Percentiles rank a stretch among this genome's conserved stretches.
phyloP scores from a whole-genome alignment of 148 eudicot species.

The Rhododendron henanense region DNA sequence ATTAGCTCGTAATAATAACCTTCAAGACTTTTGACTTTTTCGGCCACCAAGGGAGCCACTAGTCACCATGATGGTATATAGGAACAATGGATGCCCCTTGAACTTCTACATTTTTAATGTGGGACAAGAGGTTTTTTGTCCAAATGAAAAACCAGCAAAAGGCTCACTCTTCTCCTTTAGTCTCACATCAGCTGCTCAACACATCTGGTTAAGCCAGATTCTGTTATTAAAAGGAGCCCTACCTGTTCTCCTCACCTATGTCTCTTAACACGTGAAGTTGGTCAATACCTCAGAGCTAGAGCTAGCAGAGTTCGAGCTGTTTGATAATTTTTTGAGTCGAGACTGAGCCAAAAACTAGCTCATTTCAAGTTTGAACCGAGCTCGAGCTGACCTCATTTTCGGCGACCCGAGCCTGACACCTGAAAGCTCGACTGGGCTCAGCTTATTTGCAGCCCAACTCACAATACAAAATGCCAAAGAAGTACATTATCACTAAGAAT shows the following conservation, averaged over 20 bases:
- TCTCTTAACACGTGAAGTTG: neutral
- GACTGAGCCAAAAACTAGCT: neutral
- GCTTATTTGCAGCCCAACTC: neutral
- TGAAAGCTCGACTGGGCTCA: neutral
- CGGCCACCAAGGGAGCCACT: neutral
- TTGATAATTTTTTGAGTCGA: neutral
- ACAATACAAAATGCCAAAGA: neutral
- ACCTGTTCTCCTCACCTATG: neutral
- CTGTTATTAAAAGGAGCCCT: neutral
- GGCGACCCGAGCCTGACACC: neutral
- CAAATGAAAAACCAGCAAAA: neutral
- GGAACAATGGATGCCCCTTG: neutral
- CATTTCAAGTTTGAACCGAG: neutral
- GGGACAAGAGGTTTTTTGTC: neutral
- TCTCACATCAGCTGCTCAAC: neutral
- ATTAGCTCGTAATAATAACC: neutral
- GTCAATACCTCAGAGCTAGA: neutral
- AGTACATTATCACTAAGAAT: neutral
- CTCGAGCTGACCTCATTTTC: neutral
- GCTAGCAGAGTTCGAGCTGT: neutral
- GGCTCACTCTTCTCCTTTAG: neutral
- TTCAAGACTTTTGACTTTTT: neutral
- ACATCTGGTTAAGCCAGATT: neutral
- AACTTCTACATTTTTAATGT: neutral
- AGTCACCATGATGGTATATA: neutral